Evolutionary conservation across 805 yeast species (phyloP).

Genomic region (Pichia eremophila): DNA sequence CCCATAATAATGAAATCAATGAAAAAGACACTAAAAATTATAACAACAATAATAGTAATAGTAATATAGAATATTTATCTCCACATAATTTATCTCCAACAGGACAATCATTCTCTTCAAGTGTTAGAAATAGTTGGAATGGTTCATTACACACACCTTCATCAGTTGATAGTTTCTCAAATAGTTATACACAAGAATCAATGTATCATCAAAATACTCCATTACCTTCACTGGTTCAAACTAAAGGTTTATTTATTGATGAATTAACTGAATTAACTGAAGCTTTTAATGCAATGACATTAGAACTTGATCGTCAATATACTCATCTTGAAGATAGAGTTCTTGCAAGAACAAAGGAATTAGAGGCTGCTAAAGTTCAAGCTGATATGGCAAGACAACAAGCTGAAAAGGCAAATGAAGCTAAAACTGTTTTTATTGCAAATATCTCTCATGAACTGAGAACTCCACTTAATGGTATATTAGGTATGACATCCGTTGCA

Average conservation of each 20-base stretch:
- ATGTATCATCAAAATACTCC: conserved; percentile 1
- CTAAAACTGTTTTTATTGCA: conserved; percentile 89
- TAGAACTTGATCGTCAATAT: conserved; percentile 77
- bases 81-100: neutral
- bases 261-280: conserved; percentile 83
- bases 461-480: conserved; percentile 91
- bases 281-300: conserved; percentile 87
- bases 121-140: conserved; percentile 6
- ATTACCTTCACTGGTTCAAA: conserved; percentile 18
- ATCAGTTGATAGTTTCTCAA: conserved; percentile 9
- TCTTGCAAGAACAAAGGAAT: conserved; percentile 71
- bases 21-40: neutral
- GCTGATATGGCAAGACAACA: conserved; percentile 39
- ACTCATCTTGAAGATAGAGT: conserved; percentile 83
- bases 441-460: conserved; percentile 90
- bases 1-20: neutral
- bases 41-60: neutral
- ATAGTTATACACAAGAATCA: conserved; percentile 4
- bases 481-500: conserved; percentile 92
- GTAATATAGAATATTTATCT: neutral
- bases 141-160: conserved; percentile 7
- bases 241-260: conserved; percentile 50
- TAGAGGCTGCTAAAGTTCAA: conserved; percentile 78
- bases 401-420: conserved; percentile 86
- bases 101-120: neutral